Evolutionary conservation across 805 yeast genomes (phyloP).

Genomic region (Candida lessepsii): DNA sequence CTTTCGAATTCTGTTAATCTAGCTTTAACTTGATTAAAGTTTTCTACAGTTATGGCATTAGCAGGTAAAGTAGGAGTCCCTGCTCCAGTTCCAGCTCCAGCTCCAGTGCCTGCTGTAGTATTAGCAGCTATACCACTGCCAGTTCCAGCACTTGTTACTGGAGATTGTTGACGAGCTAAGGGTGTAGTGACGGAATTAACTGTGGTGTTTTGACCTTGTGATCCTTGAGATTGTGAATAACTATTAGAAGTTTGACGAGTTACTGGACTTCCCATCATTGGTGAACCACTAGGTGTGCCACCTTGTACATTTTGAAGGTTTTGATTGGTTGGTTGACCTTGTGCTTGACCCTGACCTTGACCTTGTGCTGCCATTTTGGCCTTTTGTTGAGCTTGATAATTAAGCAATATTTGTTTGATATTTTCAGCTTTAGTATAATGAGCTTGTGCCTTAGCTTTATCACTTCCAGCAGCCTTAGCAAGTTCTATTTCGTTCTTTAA

Average conservation of each 20-base stretch:
- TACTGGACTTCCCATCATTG: background rate
- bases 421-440: slow-evolving; percentile 62
- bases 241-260: slow-evolving; percentile 3
- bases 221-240: slow-evolving; percentile 3
- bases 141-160: background rate
- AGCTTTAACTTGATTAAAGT: slow-evolving; percentile 44
- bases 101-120: slow-evolving; percentile 2
- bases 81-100: slow-evolving; percentile 3
- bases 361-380: slow-evolving; percentile 16
- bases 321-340: slow-evolving; percentile 7
- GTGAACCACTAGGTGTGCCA: slow-evolving; percentile 6
- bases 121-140: background rate
- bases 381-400: slow-evolving; percentile 49
- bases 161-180: slow-evolving; percentile 5
- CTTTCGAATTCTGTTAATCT: slow-evolving; percentile 49
- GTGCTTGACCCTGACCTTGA: slow-evolving; percentile 5
- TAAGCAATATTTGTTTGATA: slow-evolving; percentile 58
- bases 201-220: background rate
- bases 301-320: slow-evolving; percentile 3
- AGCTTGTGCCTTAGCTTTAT: slow-evolving; percentile 60
- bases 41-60: slow-evolving; percentile 33
- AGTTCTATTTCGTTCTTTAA: slow-evolving; percentile 57
- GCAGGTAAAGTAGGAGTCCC: slow-evolving; percentile 16
- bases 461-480: slow-evolving; percentile 62
- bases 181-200: background rate